Conservation (phyloP, 2,329 filamentous ascomycete species). For the Pseudocercospora fuligena region DNA sequence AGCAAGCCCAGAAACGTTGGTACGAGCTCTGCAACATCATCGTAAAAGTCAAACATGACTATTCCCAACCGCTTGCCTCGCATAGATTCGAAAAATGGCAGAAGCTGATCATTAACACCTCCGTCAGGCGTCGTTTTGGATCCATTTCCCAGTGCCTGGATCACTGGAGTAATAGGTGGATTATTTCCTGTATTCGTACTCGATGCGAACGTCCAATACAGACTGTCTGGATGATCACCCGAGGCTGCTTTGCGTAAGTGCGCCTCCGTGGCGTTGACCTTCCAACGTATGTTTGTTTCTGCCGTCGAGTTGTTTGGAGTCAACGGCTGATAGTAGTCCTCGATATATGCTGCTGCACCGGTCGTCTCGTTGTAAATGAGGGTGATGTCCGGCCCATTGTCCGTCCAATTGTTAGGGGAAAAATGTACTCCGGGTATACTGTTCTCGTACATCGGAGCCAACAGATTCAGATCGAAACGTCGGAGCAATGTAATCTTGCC, state of each 20-base stretch:
- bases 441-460: constrained; percentile 43
- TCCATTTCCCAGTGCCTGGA: constrained; percentile 53
- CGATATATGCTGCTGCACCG: constrained; percentile 52
- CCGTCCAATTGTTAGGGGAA: constrained; percentile 50
- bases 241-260: constrained; percentile 48
- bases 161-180: constrained; percentile 49
- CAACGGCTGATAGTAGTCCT: constrained; percentile 55
- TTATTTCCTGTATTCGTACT: constrained; percentile 48
- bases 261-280: constrained; percentile 50
- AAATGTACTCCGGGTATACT: constrained; percentile 55
- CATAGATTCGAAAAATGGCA: constrained; percentile 43
- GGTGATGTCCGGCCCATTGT: constrained; percentile 48
- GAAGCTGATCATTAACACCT: constrained; percentile 54
- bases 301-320: constrained; percentile 40
- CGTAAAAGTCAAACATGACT: constrained; percentile 59
- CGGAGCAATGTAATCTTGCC: constrained; percentile 51
- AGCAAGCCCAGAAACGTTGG: constrained; percentile 44
- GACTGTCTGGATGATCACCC: constrained; percentile 38
- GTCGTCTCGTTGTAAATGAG: constrained; percentile 49
- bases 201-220: constrained; percentile 57
- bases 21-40: constrained; percentile 50
- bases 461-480: constrained; percentile 52
- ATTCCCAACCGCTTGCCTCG: constrained; percentile 55
- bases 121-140: constrained; percentile 42
- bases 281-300: constrained; percentile 49